Evolutionary conservation across 2,329 filamentous ascomycete genomes (phyloP).

Genomic region (Exophiala sp.): DNA sequence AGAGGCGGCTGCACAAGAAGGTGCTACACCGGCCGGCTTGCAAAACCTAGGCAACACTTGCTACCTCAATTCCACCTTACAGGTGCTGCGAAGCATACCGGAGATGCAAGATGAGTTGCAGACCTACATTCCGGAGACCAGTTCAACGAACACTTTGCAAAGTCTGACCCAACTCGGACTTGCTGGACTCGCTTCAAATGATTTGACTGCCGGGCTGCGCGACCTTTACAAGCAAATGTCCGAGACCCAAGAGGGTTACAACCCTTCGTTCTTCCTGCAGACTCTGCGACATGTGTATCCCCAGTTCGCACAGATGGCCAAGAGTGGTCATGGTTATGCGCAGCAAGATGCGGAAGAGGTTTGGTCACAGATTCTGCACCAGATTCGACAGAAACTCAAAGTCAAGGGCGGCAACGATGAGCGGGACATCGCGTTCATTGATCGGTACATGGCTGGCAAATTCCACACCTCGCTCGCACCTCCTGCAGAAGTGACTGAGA

Average conservation of each 20-base stretch:
- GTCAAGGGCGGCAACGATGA: conserved; percentile 43
- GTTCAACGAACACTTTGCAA: conserved; percentile 35
- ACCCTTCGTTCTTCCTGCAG: conserved; percentile 76
- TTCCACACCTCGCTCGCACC: conserved; percentile 78
- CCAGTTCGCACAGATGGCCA: conserved; percentile 87
- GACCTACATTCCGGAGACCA: conserved; percentile 52
- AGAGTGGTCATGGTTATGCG: conserved; percentile 79
- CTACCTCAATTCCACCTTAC: conserved; percentile 97
- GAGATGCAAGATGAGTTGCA: conserved; percentile 79
- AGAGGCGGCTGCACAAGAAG: conserved; percentile 76
- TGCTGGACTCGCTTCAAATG: conserved; percentile 58
- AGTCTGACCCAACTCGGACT: conserved; percentile 55
- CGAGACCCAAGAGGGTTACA: conserved; percentile 81
- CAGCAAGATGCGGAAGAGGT: conserved; percentile 98
- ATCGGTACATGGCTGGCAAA: conserved; percentile 82
- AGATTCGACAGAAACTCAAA: conserved; percentile 74
- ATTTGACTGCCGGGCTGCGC: conserved; percentile 73
- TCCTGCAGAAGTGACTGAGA: conserved; percentile 66
- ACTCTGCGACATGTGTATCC: conserved; percentile 76
- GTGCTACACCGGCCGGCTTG: conserved; percentile 81
- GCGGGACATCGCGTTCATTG: conserved; percentile 68
- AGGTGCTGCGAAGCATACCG: conserved; percentile 81
- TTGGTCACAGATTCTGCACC: conserved; percentile 90
- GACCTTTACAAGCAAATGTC: conserved; percentile 87
- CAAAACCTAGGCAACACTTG: conserved; percentile 96